Evolutionary conservation across 805 yeast species (phyloP).

Genomic region (Ascoidea asiatica): DNA sequence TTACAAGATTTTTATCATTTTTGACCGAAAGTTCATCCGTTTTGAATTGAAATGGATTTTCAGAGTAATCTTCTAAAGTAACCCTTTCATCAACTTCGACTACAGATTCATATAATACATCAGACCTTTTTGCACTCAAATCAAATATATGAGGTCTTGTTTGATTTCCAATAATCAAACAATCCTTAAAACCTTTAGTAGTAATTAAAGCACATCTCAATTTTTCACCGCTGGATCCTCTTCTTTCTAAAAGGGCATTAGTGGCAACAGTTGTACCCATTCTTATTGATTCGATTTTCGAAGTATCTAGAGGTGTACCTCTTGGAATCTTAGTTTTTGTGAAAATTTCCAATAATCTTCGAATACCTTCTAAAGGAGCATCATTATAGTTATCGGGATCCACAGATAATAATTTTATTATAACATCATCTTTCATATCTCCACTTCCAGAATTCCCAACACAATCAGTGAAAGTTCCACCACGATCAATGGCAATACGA

Average conservation of each 20-base stretch:
- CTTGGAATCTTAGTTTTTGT: constrained; percentile 43
- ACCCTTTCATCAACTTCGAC: constrained; percentile 85
- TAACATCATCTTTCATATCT: constrained; percentile 39
- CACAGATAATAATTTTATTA: constrained; percentile 72
- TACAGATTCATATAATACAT: constrained; percentile 59
- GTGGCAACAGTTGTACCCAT: constrained; percentile 97
- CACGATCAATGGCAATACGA: constrained; percentile 42
- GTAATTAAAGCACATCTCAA: constrained; percentile 64
- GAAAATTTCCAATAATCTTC: constrained; percentile 57
- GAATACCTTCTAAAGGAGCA: constrained; percentile 87
- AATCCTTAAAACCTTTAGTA: constrained; percentile 80
- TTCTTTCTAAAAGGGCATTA: constrained; percentile 78
- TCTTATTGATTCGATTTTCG: constrained; percentile 52
- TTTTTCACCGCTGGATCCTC: constrained; percentile 48
- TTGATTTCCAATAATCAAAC: constrained; percentile 77
- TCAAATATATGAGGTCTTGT: constrained; percentile 86
- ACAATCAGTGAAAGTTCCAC: constrained; percentile 89
- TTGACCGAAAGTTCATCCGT: constrained; percentile 12
- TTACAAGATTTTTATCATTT: constrained; percentile 21
- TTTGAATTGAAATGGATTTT: constrained; percentile 38
- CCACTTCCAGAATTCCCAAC: constrained; percentile 35
- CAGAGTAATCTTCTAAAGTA: constrained; percentile 68
- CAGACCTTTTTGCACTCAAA: constrained; percentile 58
- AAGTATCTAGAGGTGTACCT: constrained; percentile 44
- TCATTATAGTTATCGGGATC: constrained; percentile 81